These are phyloP conservation scores for Xylaria sp. DNA, from an alignment of 2,329 filamentous ascomycete genomes.

Conservation along the genomic window DNA sequence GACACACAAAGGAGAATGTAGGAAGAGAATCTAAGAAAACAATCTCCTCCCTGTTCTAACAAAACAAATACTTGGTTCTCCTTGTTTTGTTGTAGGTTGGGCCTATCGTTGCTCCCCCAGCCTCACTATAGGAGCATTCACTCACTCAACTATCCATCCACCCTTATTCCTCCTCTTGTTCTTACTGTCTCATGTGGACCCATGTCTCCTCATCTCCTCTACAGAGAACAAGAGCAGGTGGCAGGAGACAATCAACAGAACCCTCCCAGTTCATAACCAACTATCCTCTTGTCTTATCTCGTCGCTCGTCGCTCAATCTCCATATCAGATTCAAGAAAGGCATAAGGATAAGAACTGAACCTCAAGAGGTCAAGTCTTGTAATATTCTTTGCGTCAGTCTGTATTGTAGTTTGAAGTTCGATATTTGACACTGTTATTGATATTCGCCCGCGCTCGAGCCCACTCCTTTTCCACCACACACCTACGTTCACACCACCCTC, in stretches of 20 bases:
- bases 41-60: conserved; percentile 21
- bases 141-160: conserved; percentile 4
- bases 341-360: background rate
- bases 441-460: conserved; percentile 25
- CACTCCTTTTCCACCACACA: conserved; percentile 28
- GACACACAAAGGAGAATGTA: conserved; percentile 26
- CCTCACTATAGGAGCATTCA: conserved; percentile 8
- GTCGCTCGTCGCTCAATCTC: conserved; percentile 12
- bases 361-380: conserved; percentile 10
- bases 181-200: conserved; percentile 25
- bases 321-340: conserved; percentile 12
- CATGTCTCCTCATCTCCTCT: conserved; percentile 2
- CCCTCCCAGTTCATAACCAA: conserved; percentile 22
- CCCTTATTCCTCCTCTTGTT: conserved; percentile 20
- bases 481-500: conserved; percentile 11
- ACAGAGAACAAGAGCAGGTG: conserved; percentile 24
- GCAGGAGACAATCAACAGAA: conserved; percentile 26
- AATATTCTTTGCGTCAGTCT: conserved; percentile 9
- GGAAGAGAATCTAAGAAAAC: conserved; percentile 19
- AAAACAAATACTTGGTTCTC: conserved; percentile 30
- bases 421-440: conserved; percentile 30
- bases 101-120: conserved; percentile 9
- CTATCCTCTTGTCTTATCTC: conserved; percentile 31
- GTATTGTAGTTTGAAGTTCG: conserved; percentile 30
- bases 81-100: conserved; percentile 5